A percentile compares a stretch with the other conserved stretches of the same genome.
phyloP scores from a whole-genome alignment of 306 rosid genomes.

The Acmispon strigosus region DNA sequence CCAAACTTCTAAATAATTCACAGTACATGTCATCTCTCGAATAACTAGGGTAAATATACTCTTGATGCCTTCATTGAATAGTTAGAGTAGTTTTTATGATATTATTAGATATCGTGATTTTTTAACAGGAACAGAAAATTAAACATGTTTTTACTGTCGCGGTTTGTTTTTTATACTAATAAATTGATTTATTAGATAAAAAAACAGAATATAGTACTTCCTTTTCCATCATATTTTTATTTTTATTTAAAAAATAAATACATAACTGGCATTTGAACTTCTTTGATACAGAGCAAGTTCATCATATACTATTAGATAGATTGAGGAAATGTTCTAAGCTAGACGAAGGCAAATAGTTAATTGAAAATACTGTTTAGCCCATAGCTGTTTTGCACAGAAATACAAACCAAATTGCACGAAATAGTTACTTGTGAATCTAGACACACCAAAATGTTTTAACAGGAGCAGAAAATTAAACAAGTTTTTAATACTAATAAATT shows the following conservation, averaged over 20 bases:
- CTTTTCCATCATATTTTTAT: neutral
- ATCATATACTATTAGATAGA: neutral
- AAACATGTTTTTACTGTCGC: neutral
- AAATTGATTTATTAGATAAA: neutral
- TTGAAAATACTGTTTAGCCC: neutral
- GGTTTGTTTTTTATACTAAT: neutral
- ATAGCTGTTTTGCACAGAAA: neutral
- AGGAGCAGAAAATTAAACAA: no score
- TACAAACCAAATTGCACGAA: neutral
- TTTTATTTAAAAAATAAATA: neutral
- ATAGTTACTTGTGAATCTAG: neutral
- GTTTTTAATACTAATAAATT: no score
- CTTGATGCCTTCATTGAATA: neutral
- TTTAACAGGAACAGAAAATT: neutral
- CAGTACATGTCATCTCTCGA: neutral
- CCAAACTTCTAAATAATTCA: neutral
- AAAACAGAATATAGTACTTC: neutral
- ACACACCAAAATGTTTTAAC: neutral
- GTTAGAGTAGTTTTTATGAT: neutral
- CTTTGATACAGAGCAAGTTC: neutral
- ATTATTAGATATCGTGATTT: neutral
- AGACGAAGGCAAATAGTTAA: neutral
- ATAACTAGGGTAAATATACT: neutral
- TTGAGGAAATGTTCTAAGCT: neutral
- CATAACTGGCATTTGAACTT: neutral